Evolutionary conservation across 208 protist species (phyloP), one percentile per base, ranked within the genome.

Genomic region (Trypanosoma caninum): DNA sequence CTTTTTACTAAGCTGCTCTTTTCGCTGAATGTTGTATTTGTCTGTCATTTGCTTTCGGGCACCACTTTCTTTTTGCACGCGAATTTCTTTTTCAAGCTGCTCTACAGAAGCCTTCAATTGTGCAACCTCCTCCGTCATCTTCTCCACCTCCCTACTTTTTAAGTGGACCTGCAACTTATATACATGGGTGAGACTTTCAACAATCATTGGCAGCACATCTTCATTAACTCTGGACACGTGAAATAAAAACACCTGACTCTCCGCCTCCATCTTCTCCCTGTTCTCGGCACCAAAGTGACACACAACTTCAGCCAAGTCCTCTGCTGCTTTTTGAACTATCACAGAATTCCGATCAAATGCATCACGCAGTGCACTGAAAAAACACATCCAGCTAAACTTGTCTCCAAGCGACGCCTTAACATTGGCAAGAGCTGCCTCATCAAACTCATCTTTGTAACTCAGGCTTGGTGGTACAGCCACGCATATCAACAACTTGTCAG

Each of bases 1-100:
- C 59, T 79, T 69, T 40, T 67, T 31, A 34, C 78, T 56, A 6
- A 94, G 71, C 57, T 97, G 74, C 3, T 42, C 72, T n/a, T 91
- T 78, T 8, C 82, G 81, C 45, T 77, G 67, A 20, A 58, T 75
- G 38, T 74, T 84, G 1, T 57, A 27, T 2, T 56, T 65, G 37
- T 85, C 73, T 47, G 91, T 80, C 46, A 82, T 56, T 31, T 66
- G 65, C 62, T 80, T 87, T 33, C 84, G 71, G 25, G 46, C 61
- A 33, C 88, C 45, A 41, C 72, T 89, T 52, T 91, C 87, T 50
- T 82, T 75, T 53, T 95, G 59, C n/a, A 88, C 72, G 23, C 72
- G 38, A 11, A 76, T 61, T 74, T 97, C 87, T 2, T 61, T 66
- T 37, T 94, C 87, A 2, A 94, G 72, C 28, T 64, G 65, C 14